Evolutionary conservation across 2,329 filamentous ascomycete genomes (phyloP), one percentile per base, ranked within the genome.

Genomic region (Basipetospora chlamydospora): DNA sequence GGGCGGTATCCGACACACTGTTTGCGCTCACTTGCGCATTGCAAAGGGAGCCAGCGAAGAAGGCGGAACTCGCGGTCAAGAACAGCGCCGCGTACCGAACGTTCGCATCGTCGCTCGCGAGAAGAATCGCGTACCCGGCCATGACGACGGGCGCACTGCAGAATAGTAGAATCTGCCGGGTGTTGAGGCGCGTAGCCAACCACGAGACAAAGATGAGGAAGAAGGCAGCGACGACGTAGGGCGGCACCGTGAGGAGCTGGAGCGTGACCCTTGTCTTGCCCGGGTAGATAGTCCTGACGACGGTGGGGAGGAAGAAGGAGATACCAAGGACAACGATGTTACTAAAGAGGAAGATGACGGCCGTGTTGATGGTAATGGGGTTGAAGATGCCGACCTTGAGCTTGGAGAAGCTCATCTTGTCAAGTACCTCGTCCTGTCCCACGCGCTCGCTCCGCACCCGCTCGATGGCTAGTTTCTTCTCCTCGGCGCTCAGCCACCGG

Each of bases 1-100:
- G 61, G 0, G 76, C 71, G 0, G 75, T 77, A 42, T 80, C 75
- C 1, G 70, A 71, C 1, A 79, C 66, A 0, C 79, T 73, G 44
- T 79, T 80, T 5, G 73, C 73, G 0, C 72, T 69, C 5, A 66
- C 67, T 41, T 78, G 67, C 0, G 73, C 73, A 41, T 75, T 77
- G 48, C 66, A 71, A 16, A 80, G 61, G 0, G 74, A 64, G 2
- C 74, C 75, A 38, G 73, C 68, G 10, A 67, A 52, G 46, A 75
- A 78, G 2, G 72, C 70, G 2, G 73, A 71, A 3, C 60, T 61
- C 0, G 60, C 61, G 2, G 53, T 54, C 11, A 68, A 45, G 42
- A 67, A 64, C 39, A 62, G 61, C 15, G 58, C 66, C 5, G 60
- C 54, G 47, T 71, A 71, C 46, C 64, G 62, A 40, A 62, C 55